Base-by-base conservation (phyloP, 139 green algal genomes). In the Chlorella sp. region DNA sequence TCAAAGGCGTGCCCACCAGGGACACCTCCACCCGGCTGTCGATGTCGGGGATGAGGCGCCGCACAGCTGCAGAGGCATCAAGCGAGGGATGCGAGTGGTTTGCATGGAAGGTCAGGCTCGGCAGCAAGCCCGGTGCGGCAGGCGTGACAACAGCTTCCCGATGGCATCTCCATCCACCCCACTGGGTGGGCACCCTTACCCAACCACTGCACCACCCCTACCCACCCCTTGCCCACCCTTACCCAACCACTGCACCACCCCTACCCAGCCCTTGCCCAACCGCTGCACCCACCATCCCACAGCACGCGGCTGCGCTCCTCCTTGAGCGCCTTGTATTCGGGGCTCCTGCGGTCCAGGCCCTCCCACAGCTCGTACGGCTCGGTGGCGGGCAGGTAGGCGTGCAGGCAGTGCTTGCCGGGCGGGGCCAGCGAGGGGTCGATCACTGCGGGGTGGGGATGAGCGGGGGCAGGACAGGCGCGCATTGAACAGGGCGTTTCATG, bases 281-380 rank as follows among this genome's bases (percentile, higher is more conserved):
- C 34, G 44, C n/a, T n/a, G n/a, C 17, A 74, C 76, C 23, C 76
- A 82, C 76, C 76, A 21, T 82, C 60, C 76, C 76, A 82, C 76
- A 82, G 76, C 80, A 92, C 84, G 78, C 91, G 74, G 38, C 74
- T 91, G 13, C 96, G 88, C 90, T 99, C 93, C 90, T 97, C 90
- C 89, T 99, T 99, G 1, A 99, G 87, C 28, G 68, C 25, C 51
- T 92, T 86, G 88, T 99, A 99, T 91, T 98, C 91, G 9, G 91
- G 65, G 38, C 89, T 97, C 79, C 76, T 81, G 2, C 89, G 68
- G 57, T 91, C 39, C 87, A 92, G 39, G 17, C 83, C 79, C 44
- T 98, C 84, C 97, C 97, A 99, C 38, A 98, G 69, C 23, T 92
- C 87, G 64, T 94, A 98, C 1, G 96, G 97, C 91, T 99, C 97